Conservation (phyloP, 2,329 filamentous ascomycete genomes). For the Eutypa lata region DNA sequence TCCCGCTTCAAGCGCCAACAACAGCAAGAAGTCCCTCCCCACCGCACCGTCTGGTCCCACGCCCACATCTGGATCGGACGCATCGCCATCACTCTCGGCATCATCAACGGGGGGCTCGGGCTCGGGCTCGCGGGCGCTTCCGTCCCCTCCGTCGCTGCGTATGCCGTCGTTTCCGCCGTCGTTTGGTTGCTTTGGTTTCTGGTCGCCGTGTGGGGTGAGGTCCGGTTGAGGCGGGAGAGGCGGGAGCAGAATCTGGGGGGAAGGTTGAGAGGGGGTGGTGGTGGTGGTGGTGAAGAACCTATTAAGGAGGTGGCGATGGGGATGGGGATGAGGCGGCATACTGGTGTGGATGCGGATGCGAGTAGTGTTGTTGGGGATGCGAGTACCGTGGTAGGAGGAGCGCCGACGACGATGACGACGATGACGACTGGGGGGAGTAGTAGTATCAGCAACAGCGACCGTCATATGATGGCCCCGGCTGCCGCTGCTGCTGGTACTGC, state of each 20-base stretch:
- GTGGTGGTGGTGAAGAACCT: not conserved
- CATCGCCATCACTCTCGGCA: slow-evolving; percentile 35
- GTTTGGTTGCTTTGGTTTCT: slow-evolving; percentile 36
- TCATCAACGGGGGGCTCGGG: slow-evolving; percentile 44
- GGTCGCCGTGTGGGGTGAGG: slow-evolving; percentile 29
- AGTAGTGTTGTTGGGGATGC: too few species aligned
- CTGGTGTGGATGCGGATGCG: too few species aligned
- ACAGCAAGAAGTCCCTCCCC: too few species aligned
- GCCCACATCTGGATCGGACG: slow-evolving; percentile 43
- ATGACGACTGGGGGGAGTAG: not conserved
- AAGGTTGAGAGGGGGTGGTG: not conserved
- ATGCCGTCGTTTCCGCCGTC: slow-evolving; percentile 35
- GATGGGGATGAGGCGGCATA: not conserved
- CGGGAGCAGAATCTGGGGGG: not conserved
- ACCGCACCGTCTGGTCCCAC: slow-evolving; percentile 39
- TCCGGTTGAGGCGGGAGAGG: slow-evolving; percentile 17
- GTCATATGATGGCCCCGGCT: not conserved
- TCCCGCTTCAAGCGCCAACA: slow-evolving; percentile 32
- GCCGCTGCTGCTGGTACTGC: not conserved
- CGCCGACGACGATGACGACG: not conserved
- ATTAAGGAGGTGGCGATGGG: not conserved
- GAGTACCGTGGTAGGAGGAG: too few species aligned
- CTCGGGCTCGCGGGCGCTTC: slow-evolving; percentile 33
- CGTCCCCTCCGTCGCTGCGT: slow-evolving; percentile 29
- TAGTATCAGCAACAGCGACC: not conserved